A percentile compares a stretch with the other conserved stretches of the same genome.
Conservation (phyloP, 177 flowering plant species). For the Vitis hybrid region DNA sequence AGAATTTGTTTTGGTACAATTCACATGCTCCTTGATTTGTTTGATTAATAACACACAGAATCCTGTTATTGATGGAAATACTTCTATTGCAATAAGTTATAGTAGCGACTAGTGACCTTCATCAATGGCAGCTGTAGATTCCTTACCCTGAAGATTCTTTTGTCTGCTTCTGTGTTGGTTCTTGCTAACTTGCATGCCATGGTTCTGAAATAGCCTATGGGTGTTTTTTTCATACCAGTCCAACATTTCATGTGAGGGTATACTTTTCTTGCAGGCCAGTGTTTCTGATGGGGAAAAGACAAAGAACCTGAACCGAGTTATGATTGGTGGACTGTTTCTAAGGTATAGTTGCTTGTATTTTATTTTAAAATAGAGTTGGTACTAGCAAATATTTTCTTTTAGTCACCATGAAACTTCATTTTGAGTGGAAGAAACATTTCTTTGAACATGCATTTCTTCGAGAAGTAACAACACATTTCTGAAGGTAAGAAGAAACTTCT, state of each 20-base stretch:
- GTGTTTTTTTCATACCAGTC: neutral
- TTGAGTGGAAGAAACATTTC: no score
- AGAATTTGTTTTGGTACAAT: no score
- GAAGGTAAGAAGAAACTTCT: no score
- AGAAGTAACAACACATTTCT: no score
- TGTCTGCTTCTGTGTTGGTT: neutral
- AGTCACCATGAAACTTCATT: neutral
- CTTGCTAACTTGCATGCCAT: neutral
- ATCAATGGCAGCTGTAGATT: no score
- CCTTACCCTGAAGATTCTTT: no score
- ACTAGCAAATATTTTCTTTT: neutral
- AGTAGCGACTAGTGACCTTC: no score
- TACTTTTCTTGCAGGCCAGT: constrained; percentile 60
- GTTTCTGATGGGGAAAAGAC: constrained; percentile 74
- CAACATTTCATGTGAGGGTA: constrained; percentile 9
- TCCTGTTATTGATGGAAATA: no score
- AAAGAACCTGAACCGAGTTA: constrained; percentile 60
- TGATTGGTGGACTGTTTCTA: constrained; percentile 78
- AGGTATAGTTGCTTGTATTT: constrained; percentile 42
- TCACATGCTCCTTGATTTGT: no score
- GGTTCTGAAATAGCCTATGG: neutral
- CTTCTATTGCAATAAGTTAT: no score
- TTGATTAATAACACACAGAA: no score
- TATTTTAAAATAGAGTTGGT: neutral
- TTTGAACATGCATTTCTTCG: no score